These are phyloP conservation scores for Hyphochytrium catenoides DNA, from an alignment of 352 stramenopile species.

Conservation along the genomic window DNA sequence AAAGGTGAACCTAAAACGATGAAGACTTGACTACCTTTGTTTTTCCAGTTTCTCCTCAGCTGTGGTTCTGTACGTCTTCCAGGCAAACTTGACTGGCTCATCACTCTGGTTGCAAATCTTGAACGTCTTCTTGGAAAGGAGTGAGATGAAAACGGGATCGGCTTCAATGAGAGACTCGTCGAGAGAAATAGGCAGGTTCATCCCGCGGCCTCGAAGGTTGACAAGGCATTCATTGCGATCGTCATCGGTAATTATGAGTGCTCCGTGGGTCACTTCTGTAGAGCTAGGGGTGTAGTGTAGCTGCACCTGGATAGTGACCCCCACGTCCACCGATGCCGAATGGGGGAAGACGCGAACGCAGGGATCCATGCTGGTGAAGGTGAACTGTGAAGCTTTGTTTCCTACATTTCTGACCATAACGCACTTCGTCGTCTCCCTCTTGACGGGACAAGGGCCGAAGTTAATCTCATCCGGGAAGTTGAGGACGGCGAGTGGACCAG, in stretches of 20 bases:
- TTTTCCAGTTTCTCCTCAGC: conserved; percentile 33
- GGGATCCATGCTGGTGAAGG: conserved; percentile 25
- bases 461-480: conserved; percentile 66
- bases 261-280: conserved; percentile 19
- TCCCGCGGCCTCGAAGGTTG: conserved; percentile 28
- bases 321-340: conserved; percentile 29
- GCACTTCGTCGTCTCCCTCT: conserved; percentile 38
- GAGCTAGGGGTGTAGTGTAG: conserved; percentile 18
- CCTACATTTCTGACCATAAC: conserved; percentile 72
- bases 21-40: conserved; percentile 47
- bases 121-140: conserved; percentile 61
- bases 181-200: conserved; percentile 72
- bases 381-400: conserved; percentile 37
- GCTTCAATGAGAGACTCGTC: conserved; percentile 52
- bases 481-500: conserved; percentile 50
- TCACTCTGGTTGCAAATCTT: conserved; percentile 81
- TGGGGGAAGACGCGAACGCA: conserved; percentile 36
- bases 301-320: conserved; percentile 44
- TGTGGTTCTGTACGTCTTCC: conserved; percentile 73
- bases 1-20: too few species aligned
- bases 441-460: conserved; percentile 62
- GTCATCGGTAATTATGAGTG: conserved; percentile 57
- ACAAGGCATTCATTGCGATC: conserved; percentile 41
- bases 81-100: conserved; percentile 65
- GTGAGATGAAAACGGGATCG: conserved; percentile 66